Evolutionary conservation across 2,329 filamentous ascomycete species (phyloP), one percentile per base, ranked within the genome.

Genomic region (Ophiostoma sp.): DNA sequence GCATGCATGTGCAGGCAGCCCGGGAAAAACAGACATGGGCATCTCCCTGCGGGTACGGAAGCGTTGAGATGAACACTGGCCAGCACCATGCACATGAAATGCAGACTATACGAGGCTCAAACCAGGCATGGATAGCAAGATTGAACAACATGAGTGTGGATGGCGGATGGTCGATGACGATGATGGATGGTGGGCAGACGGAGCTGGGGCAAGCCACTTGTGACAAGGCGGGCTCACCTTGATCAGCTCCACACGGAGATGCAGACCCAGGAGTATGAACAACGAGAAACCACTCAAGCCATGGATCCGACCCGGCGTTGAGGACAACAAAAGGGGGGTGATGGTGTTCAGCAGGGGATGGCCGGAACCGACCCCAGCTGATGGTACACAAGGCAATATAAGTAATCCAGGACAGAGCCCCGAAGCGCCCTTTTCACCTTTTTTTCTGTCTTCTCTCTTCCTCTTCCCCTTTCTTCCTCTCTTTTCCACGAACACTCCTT

Each of bases 121-220:
- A 27, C 27, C 27, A 27, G 27, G 27, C 27, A 27, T 27, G 27
- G 2, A 27, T 27, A 41, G 58, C 7, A 60, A 38, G 55, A 40
- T n/a, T 27, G 27, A 27, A 27, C 27, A 27, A 27, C 27, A 27
- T 27, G 27, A 27, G 27, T 27, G 27, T 27, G 27, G 27, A 27
- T 27, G 27, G 27, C 27, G 27, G 27, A 27, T 27, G 27, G 27
- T 27, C 27, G 27, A 27, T 12, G 5, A 7, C 27, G 27, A 27
- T 12, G 5, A 7, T 36, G 3, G 18, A 64, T 45, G 63, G 63
- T 64, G 63, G 63, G 41, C 41, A 64, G 42, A 64, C 41, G 3
- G 41, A 47, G 63, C 63, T 64, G 63, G 63, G 62, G 41, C 11
- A 42, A 44, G 62, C 62, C 62, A 27, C 62, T 11, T 63, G 60